Base-by-base conservation (phyloP, 2,329 filamentous ascomycete species). In the Mariannaea sp. region DNA sequence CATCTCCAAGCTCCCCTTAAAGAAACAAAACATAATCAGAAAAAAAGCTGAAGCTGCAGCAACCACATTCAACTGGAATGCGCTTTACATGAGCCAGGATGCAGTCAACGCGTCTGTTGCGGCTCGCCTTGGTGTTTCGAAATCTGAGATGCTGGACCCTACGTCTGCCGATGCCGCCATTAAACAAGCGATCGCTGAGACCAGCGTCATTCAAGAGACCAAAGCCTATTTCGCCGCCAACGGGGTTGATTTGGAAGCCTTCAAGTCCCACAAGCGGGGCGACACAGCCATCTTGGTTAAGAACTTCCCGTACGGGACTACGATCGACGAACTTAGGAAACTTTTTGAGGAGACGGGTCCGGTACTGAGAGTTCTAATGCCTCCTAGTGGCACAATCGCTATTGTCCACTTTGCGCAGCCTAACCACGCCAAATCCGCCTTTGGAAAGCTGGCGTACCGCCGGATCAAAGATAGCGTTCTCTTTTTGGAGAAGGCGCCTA, bases 21-120 rank as follows among this genome's bases (percentile, higher is more conserved):
- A 97, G 75, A 94, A 95, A 72, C 94, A 97, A 72, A 91, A 91
- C 64, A 83, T 95, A 66, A 89, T 97, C 62, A 90, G 89, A 70
- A 89, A 89, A 66, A 95, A 90, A 74, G 82, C 87, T 43, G 88
- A 93, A 65, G 90, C 92, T 17, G 81, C 89, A 7, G 87, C 86
- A 24, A 85, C 82, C 42, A 85, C 83, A 1, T 97, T 97, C 75
- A 96, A 93, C 70, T 99, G 94, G 94, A 99, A 99, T 77, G 93
- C 92, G n/a, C 79, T 99, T n/a, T 99, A 94, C 73, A 95, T 99
- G 89, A 97, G 89, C 73, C 89, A 91, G 75, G 92, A 99, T 76
- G 90, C 94, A 44, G 92, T 99, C 46, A 92, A 97, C 74, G 86
- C 90, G 42, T 95, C 92, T 5, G 85, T 96, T 56, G 91, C 94